Base-by-base conservation (phyloP, 225 moss, liverwort and hornwort species). In the Climacium dendroides region DNA sequence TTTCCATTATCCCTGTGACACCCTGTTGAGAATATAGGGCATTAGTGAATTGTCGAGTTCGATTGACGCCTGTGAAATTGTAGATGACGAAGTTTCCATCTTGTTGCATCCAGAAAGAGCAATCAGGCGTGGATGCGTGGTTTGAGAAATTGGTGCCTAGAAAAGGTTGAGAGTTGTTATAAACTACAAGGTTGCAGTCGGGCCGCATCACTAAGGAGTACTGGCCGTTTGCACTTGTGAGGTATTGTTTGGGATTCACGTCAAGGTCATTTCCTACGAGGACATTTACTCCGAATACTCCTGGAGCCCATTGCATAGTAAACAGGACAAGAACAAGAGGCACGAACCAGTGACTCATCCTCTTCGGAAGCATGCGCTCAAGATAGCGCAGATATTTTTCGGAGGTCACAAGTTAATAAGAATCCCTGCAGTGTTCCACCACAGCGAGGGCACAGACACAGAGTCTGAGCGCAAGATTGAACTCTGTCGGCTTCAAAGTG, bases 41-140 rank as follows among this genome's bases (percentile, higher is more conserved):
- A 14, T 34, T 75, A 13, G 0, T 2, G 20, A 0, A 0, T 2
- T 1, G 2, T 6, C 2, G 58, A 26, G 13, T 20, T 17, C 20
- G 11, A 45, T 5, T 72, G 47, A 3, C 6, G 34, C 1, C 10
- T 28, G 50, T 62, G 60, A 6, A 62, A 1, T 50, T 75, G 48
- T 52, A 75, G 37, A 52, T 19, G n/a, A 50, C 85, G 1, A 75
- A 6, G 26, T 52, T 85, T 28, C 74, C 75, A 45, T 85, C 85
- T 1, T 2, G 0, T 48, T 75, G 85, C 75, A 85, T 75, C 61
- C 37, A 50, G 18, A 74, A 10, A 20, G n/a, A 60, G 63, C 85
- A 85, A n/a, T 9, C 47, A 8, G 7, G 47, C 47, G 47, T 9
- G 47, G 32, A 19, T n/a, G 39, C 18, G 0, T 48, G 3, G 37